Evolutionary conservation across 306 rosid genomes (phyloP).

Genomic region (Pachyrhizus erosus): DNA sequence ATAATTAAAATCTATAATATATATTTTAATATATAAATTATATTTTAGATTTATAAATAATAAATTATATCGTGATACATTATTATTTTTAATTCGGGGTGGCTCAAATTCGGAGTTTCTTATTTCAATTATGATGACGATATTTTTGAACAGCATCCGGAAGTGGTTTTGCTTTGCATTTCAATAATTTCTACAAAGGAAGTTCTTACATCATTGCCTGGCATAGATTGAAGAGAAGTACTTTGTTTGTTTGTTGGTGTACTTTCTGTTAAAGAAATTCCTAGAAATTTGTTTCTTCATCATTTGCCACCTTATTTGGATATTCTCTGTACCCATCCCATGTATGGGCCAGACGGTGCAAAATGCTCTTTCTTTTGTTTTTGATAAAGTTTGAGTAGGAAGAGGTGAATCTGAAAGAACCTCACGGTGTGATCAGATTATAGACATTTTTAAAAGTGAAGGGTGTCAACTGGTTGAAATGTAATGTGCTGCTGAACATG

Average conservation of each 20-base stretch:
- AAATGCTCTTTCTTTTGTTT: slow-evolving; percentile 65
- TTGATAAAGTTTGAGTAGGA: slow-evolving; percentile 74
- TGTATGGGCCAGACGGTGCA: slow-evolving; percentile 96
- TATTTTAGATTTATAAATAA: too few species aligned
- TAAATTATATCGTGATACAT: too few species aligned
- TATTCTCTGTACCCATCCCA: slow-evolving; percentile 85
- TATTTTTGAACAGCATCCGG: slow-evolving; percentile 89
- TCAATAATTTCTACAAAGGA: slow-evolving; percentile 81
- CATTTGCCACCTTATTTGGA: slow-evolving; percentile 69
- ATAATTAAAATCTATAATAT: too few species aligned
- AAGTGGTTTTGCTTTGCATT: slow-evolving; percentile 79
- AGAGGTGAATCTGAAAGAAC: slow-evolving; percentile 58
- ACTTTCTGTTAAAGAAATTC: slow-evolving; percentile 85
- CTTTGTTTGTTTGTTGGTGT: slow-evolving; percentile 90
- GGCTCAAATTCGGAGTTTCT: slow-evolving; percentile 67
- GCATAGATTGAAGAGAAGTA: slow-evolving; percentile 77
- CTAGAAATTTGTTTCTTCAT: slow-evolving; percentile 72
- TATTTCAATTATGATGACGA: slow-evolving; percentile 71
- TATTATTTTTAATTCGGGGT: too few species aligned
- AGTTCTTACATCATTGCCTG: slow-evolving; percentile 72
- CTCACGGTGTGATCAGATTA: not conserved
- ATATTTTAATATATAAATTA: too few species aligned
- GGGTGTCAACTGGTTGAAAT: slow-evolving; percentile 89
- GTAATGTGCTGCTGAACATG: slow-evolving; percentile 88
- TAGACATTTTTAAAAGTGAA: slow-evolving; percentile 71